Evolutionary conservation across 257 asterid genomes (phyloP).

Genomic region (Solanum neorickii): DNA sequence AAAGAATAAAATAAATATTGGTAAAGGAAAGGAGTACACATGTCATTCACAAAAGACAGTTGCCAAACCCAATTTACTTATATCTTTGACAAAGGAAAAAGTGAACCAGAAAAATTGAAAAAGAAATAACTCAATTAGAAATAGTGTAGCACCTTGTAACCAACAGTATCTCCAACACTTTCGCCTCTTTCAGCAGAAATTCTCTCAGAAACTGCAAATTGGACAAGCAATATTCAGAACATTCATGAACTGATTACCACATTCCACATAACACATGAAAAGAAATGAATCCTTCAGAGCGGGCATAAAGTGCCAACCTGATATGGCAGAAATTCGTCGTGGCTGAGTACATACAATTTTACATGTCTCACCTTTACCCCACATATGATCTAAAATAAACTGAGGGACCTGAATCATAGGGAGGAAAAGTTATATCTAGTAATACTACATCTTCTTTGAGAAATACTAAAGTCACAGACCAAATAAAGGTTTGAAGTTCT

Average conservation of each 20-base stretch:
- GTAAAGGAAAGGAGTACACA: neutral
- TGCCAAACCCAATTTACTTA: neutral
- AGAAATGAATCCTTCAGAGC: neutral
- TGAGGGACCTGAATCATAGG: conserved; percentile 69
- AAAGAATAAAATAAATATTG: neutral
- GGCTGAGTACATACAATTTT: conserved; percentile 94
- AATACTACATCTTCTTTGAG: neutral
- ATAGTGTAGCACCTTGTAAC: conserved; percentile 66
- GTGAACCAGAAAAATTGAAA: neutral
- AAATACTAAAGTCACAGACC: neutral
- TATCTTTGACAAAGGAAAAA: neutral
- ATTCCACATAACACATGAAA: neutral
- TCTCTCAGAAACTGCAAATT: conserved; percentile 84
- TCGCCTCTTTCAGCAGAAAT: conserved; percentile 94
- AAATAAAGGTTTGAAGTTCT: neutral
- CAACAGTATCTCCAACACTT: conserved; percentile 72
- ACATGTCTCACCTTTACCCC: conserved; percentile 78
- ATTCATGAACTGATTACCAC: neutral
- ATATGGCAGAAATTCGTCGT: conserved; percentile 83
- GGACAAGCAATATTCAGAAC: neutral
- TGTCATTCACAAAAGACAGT: neutral
- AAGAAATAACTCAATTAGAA: neutral
- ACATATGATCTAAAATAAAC: conserved; percentile 71
- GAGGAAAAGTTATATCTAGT: neutral
- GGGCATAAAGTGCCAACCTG: conserved; percentile 39